Evolutionary conservation across 345 rosid species (phyloP).

Genomic region (Arabis alpina): DNA sequence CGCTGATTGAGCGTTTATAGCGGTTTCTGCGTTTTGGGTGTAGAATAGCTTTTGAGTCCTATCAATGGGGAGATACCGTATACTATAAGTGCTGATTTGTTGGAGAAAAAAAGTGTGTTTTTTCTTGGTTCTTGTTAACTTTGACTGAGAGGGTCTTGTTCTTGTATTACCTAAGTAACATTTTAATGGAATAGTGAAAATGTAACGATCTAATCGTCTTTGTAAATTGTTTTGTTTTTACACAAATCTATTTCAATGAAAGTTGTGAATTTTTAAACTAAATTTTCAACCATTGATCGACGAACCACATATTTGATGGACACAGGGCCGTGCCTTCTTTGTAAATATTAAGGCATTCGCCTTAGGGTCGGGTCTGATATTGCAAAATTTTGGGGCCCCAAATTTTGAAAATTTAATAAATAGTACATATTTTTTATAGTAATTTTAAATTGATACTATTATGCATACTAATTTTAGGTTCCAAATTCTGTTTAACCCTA

Average conservation of each 20-base stretch:
- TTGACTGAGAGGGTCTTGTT: slow-evolving; percentile 32
- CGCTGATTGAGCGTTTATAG: slow-evolving; percentile 20
- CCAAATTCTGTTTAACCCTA: no score
- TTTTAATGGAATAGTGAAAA: slow-evolving; percentile 10
- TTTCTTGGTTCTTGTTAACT: slow-evolving; percentile 38
- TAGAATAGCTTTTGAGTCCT: slow-evolving; percentile 37
- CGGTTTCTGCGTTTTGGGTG: slow-evolving; percentile 39
- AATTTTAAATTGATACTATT: no score
- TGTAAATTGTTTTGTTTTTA: slow-evolving; percentile 4
- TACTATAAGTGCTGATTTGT: slow-evolving; percentile 27
- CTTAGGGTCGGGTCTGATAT: no score
- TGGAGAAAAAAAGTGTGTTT: slow-evolving; percentile 15
- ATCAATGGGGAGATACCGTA: slow-evolving; percentile 30
- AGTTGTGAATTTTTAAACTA: background rate
- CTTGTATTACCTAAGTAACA: slow-evolving; percentile 34
- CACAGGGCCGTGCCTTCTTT: no score
- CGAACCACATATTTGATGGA: background rate
- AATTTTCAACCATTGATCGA: background rate
- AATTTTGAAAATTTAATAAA: no score
- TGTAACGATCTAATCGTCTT: slow-evolving; percentile 27
- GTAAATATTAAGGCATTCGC: no score
- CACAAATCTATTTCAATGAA: background rate
- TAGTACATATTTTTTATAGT: no score
- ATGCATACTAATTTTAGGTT: no score
- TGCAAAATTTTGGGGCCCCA: no score